Evolutionary conservation across 495 filamentous ascomycete species (phyloP), one percentile per base, ranked within the genome.

Genomic region (Penicillium silybi): DNA sequence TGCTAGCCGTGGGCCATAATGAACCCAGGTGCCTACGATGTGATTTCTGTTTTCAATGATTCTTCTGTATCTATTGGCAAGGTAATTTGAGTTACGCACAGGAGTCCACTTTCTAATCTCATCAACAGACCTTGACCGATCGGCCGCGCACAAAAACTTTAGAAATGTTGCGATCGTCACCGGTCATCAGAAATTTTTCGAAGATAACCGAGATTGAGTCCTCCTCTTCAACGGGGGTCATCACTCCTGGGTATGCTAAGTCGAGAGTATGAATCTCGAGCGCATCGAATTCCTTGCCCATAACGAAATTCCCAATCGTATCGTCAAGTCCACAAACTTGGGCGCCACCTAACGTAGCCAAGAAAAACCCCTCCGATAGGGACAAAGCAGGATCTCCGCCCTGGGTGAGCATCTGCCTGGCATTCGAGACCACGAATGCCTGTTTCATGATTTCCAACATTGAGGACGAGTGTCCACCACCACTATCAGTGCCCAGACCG

Each of bases 281-380:
- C 0, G 82, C 85, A 71, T 88, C 85, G 56, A 87, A 86, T 64
- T 81, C 75, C 68, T 83, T 85, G 1, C 82, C 83, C 5, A 72
- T 66, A 7, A 67, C 73, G 53, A 87, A 87, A 46, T 72, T 77
- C 1, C 85, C 85, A 32, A 86, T 66, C 48, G 62, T 72, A 1
- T 69, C 63, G 8, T 74, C 77, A 10, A 87, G 57, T n/a, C 79
- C 71, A 51, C 80, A 80, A 4, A 85, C 82, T 46, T 72, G 65
- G 3, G 85, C 85, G 0, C 85, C 85, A 1, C 84, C 85, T 5
- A 81, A 47, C 0, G 85, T 88, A 0, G 82, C 82, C 40, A 86
- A 60, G 52, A 80, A 84, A 48, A 86, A 86, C 0, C 76, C 67
- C 58, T 85, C 82, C 0, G 62, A 58, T 10, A 83, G 61, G 2